These are phyloP conservation scores for Aureobasidium lini DNA, from an alignment of 2,329 filamentous ascomycete species.

Conservation along the genomic window DNA sequence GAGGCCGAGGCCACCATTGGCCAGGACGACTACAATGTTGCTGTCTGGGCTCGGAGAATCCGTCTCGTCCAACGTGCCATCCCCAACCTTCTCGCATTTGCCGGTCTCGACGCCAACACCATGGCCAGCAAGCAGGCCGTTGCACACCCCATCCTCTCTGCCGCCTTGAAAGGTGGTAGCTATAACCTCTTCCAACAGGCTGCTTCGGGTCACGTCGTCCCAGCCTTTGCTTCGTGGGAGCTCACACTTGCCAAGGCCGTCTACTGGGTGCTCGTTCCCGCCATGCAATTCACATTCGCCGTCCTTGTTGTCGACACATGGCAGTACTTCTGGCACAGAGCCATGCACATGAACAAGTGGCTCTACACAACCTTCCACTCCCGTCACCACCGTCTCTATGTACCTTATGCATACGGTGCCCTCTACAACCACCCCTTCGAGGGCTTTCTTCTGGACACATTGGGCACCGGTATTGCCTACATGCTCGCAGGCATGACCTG, in stretches of 20 bases:
- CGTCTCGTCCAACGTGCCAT: conserved; percentile 72
- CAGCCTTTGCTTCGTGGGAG: conserved; percentile 81
- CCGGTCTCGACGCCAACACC: conserved; percentile 69
- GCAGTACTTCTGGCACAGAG: conserved; percentile 95
- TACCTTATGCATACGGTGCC: conserved; percentile 93
- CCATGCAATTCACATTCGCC: conserved; percentile 67
- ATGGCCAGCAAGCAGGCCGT: conserved; percentile 68
- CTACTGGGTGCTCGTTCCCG: conserved; percentile 72
- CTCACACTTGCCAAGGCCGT: conserved; percentile 63
- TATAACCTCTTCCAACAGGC: conserved; percentile 52
- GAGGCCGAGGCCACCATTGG: conserved; percentile 70
- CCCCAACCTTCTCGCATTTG: conserved; percentile 58
- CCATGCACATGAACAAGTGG: conserved; percentile 97
- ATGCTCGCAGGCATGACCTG: conserved; percentile 74
- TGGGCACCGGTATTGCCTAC: conserved; percentile 78
- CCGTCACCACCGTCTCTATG: conserved; percentile 91
- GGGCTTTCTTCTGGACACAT: conserved; percentile 86
- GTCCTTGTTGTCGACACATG: conserved; percentile 82
- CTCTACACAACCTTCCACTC: conserved; percentile 92
- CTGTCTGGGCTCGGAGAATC: conserved; percentile 80
- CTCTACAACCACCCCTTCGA: conserved; percentile 96
- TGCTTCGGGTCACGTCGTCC: conserved; percentile 41
- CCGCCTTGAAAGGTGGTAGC: conserved; percentile 67
- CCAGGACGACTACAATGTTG: conserved; percentile 76
- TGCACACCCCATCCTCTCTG: conserved; percentile 66